These are phyloP conservation scores for Dactylellina haptotyla DNA, from an alignment of 2,329 filamentous ascomycete species.

Conservation along the genomic window DNA sequence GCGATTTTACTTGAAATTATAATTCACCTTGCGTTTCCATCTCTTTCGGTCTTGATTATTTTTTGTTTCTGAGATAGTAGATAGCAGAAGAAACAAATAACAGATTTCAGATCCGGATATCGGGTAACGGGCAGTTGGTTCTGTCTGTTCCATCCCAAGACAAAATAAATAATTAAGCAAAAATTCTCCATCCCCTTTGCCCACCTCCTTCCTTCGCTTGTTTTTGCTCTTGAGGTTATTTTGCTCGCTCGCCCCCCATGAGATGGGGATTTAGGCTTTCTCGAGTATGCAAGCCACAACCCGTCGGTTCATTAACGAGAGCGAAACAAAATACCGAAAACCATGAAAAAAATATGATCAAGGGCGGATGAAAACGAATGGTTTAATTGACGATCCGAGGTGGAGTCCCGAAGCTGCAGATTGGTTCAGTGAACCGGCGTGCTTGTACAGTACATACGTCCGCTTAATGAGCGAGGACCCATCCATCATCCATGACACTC, in stretches of 20 bases:
- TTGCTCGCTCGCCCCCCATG: constrained; percentile 17
- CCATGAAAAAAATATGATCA: not conserved
- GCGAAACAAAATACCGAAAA: constrained; percentile 3
- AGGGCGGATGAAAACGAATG: too few species aligned
- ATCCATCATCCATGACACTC: too few species aligned
- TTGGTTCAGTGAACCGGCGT: too few species aligned
- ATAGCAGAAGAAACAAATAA: too few species aligned
- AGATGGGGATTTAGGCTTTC: constrained; percentile 26
- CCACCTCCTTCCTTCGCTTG: constrained; percentile 9
- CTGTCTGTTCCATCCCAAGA: not conserved
- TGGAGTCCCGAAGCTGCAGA: not conserved
- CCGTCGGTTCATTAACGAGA: constrained; percentile 48
- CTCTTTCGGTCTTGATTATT: too few species aligned
- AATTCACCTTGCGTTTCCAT: too few species aligned
- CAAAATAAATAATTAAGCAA: not conserved
- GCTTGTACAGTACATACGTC: too few species aligned
- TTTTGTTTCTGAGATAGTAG: too few species aligned
- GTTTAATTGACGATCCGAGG: not conserved
- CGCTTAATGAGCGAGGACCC: too few species aligned
- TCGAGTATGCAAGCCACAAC: constrained; percentile 51
- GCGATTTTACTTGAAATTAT: too few species aligned
- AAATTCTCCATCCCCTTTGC: not conserved
- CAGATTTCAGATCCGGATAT: too few species aligned
- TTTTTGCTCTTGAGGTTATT: constrained; percentile 6
- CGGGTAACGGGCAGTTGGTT: too few species aligned